A percentile compares a stretch with the other conserved stretches of the same genome.
Evolutionary conservation across 2,329 filamentous ascomycete genomes (phyloP).

Genomic region (Nemania sp.): DNA sequence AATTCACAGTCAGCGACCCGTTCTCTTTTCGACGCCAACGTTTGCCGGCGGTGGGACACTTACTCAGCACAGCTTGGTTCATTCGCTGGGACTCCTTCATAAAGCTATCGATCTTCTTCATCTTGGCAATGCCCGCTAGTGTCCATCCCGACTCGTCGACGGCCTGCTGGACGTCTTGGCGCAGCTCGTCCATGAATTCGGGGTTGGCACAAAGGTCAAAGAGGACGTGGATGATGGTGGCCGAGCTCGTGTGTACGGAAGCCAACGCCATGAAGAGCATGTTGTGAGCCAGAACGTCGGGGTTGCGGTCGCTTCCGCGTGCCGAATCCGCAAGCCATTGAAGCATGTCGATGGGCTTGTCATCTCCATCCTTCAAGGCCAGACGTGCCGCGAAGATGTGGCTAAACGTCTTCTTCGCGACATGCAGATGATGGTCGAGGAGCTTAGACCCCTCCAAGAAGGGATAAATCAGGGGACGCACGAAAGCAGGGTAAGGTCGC

Average conservation of each 20-base stretch:
- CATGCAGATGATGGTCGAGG: constrained; percentile 25
- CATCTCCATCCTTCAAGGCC: constrained; percentile 19
- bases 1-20: constrained; percentile 13
- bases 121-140: constrained; percentile 28
- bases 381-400: constrained; percentile 29
- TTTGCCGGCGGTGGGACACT: constrained; percentile 1
- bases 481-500: constrained; percentile 29
- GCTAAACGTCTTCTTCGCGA: constrained; percentile 29
- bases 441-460: constrained; percentile 28
- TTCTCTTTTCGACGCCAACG: neutral
- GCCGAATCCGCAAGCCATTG: constrained; percentile 30
- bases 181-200: constrained; percentile 26
- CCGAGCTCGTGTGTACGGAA: constrained; percentile 29
- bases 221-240: constrained; percentile 28
- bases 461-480: constrained; percentile 26
- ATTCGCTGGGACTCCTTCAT: constrained; percentile 32
- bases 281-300: constrained; percentile 28
- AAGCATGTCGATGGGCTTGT: constrained; percentile 30
- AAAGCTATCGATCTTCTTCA: constrained; percentile 31
- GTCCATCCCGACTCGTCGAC: constrained; percentile 30
- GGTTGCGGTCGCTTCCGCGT: constrained; percentile 26
- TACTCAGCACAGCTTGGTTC: constrained; percentile 31
- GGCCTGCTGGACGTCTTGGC: constrained; percentile 27
- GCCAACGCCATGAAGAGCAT: constrained; percentile 31
- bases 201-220: constrained; percentile 30